Evolutionary conservation across 768 basidiomycete species (phyloP).

Genomic region (Tubosaeta sp.): DNA sequence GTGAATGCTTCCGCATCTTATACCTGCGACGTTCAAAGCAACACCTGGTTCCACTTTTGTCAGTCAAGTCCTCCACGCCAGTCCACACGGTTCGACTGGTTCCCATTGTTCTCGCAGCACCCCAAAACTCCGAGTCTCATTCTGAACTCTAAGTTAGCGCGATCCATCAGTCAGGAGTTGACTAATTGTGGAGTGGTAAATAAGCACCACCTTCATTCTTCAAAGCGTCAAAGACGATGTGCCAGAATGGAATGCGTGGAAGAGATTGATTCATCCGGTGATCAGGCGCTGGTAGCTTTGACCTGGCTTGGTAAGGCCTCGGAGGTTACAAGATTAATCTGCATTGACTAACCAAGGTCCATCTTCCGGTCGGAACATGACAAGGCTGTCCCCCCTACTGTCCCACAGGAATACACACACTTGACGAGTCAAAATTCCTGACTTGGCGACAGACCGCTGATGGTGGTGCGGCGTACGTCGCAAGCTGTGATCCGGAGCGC

Average conservation of each 20-base stretch:
- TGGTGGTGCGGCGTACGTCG: not conserved
- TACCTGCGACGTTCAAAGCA: conserved; percentile 6
- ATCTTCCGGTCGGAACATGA: conserved; percentile 2
- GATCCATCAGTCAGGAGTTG: not conserved
- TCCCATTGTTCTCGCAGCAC: conserved; percentile 14
- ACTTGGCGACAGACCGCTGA: not conserved
- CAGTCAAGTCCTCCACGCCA: conserved; percentile 2
- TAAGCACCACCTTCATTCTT: not conserved
- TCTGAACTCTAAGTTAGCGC: not conserved
- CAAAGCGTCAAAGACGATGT: not conserved
- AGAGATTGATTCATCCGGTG: not conserved
- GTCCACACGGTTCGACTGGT: not conserved
- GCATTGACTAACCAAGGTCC: not conserved
- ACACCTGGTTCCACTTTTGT: conserved; percentile 10
- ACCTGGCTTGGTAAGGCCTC: not conserved
- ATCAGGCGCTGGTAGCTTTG: not conserved
- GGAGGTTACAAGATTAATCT: not conserved
- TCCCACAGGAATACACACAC: conserved; percentile 1
- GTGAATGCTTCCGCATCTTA: conserved; percentile 12
- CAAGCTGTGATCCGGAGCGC: conserved; percentile 13
- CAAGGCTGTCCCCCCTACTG: too few species aligned
- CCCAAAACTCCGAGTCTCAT: conserved; percentile 7
- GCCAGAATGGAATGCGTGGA: not conserved
- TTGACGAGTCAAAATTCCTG: conserved; percentile 18
- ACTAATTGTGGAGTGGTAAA: not conserved